Evolutionary conservation across 345 rosid genomes (phyloP).

Genomic region (Gossypium raimondii): DNA sequence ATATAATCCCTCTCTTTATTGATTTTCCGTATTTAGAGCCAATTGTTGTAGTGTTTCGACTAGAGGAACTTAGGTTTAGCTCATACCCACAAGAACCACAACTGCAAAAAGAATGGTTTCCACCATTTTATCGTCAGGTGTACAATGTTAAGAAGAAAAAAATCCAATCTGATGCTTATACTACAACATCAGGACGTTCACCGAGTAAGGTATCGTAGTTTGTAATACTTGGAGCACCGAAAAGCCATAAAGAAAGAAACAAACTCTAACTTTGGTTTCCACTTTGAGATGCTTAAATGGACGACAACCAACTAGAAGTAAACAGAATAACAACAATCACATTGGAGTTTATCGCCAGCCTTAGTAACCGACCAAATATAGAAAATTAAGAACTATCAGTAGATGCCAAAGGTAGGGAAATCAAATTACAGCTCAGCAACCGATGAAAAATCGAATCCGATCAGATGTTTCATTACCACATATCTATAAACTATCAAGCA

Average conservation of each 20-base stretch:
- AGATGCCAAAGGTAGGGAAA: background rate
- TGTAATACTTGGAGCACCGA: background rate
- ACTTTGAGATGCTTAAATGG: background rate
- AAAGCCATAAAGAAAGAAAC: background rate
- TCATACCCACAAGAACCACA: conserved; percentile 95
- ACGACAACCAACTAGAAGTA: background rate
- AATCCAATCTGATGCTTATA: background rate
- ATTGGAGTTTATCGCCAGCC: background rate
- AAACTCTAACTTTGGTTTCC: background rate
- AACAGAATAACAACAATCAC: background rate
- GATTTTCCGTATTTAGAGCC: conserved; percentile 92
- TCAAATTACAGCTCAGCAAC: background rate
- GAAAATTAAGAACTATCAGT: background rate
- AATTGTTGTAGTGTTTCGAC: conserved; percentile 72
- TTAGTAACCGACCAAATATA: background rate
- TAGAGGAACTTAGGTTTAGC: conserved; percentile 74
- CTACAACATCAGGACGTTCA: background rate
- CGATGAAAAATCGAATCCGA: background rate
- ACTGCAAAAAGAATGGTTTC: conserved; percentile 39
- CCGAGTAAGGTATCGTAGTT: background rate
- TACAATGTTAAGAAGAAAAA: background rate
- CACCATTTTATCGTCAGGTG: background rate
- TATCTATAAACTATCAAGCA: background rate
- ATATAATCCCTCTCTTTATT: conserved; percentile 86
- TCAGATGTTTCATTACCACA: background rate